Evolutionary conservation across 768 basidiomycete species (phyloP), one percentile per base, ranked within the genome.

Genomic region (Hygrocybe coccinea): DNA sequence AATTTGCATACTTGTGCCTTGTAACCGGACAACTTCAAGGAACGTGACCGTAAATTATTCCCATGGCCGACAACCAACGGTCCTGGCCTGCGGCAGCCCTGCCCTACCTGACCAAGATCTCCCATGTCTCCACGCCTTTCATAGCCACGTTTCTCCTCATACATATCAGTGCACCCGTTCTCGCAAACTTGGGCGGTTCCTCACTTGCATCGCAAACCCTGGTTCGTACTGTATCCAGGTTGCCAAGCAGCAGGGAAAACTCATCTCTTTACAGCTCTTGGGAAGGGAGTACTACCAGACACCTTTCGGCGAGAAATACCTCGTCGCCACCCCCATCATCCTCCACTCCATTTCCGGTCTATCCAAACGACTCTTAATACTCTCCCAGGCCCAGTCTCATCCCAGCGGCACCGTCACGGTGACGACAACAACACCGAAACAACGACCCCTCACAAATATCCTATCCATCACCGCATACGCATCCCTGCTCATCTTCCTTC

Each of bases 271-370:
- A 8, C 61, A 93, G 89, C 74, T 94, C 43, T 74, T 95, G 11
- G 89, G 90, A 9, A 74, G 91, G 52, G 91, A 91, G 70, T 91
- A 91, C 69, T 94, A 95, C 67, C 89, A 93, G 65, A 87, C 86
- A 0, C 54, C 71, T 0, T 76, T 85, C 50, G 80, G 81, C 19
- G 90, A 94, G 68, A 80, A 76, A 38, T 80, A 81, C 41, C 80
- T 92, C 9, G 72, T 88, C 15, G 33, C 50, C 44, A 19, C 70
- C 59, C 24, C 86, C 61, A 29, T 62, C 70, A 19, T 84, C 77
- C 1, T 51, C 7, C 50, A 85, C 75, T 55, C 59, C 60, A 63
- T 50, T 60, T 54, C 48, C 60, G 21, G 56, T 52, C 46, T 52
- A 43, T 45, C 19, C 34, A 22, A 55, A 36, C 44, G 90, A 2